These are phyloP conservation scores for Populus alba DNA, from an alignment of 345 rosid species.

Conservation along the genomic window DNA sequence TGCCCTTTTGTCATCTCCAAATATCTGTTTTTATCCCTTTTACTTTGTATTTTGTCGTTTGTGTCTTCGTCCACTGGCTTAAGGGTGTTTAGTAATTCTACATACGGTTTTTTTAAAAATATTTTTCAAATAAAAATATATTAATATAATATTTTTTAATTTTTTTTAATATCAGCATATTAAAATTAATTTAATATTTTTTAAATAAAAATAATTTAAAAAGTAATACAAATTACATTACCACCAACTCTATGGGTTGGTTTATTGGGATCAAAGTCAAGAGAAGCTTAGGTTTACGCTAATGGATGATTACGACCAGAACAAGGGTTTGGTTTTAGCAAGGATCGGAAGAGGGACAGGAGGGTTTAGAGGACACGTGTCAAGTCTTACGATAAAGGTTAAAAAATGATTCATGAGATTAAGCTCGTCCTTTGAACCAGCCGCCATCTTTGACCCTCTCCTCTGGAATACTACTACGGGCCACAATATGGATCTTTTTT, in stretches of 20 bases:
- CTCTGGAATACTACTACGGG: background rate
- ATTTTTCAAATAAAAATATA: no score
- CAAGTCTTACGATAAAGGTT: constrained; percentile 8
- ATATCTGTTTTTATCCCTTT: background rate
- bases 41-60: constrained; percentile 7
- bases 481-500: background rate
- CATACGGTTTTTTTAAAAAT: no score
- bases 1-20: background rate
- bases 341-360: background rate
- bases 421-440: constrained; percentile 25
- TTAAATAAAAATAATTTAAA: no score
- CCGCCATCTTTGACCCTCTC: constrained; percentile 41
- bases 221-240: no score
- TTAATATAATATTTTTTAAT: no score
- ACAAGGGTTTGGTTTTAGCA: background rate
- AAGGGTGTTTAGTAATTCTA: no score
- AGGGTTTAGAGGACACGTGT: constrained; percentile 33
- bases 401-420: constrained; percentile 19
- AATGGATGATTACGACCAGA: constrained; percentile 5
- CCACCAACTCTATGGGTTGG: no score
- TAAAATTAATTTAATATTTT: no score
- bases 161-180: no score
- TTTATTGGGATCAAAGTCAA: constrained; percentile 2
- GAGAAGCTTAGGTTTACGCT: constrained; percentile 35
- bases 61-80: constrained; percentile 7